These are phyloP conservation scores for Serendipita vermifera DNA, from an alignment of 768 basidiomycete species.

Conservation along the genomic window DNA sequence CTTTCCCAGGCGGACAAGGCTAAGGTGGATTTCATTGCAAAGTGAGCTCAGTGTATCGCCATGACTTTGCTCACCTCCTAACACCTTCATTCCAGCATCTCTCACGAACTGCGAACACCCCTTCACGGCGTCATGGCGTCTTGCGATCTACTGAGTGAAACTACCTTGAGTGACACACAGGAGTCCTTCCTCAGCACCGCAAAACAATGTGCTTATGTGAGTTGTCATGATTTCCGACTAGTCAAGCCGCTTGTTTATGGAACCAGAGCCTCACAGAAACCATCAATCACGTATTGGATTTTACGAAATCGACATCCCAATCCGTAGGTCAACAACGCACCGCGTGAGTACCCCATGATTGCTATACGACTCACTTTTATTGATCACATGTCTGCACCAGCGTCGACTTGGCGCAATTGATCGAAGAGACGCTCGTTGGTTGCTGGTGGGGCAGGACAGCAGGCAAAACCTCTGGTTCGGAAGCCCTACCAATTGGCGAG, in stretches of 20 bases:
- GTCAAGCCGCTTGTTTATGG: not conserved
- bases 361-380: too few relatives aligned
- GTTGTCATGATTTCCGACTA: not conserved
- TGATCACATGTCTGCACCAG: constrained; percentile 22
- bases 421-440: constrained; percentile 84
- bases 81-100: not conserved
- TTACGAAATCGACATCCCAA: constrained; percentile 65
- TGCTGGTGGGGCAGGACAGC: constrained; percentile 80
- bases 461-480: constrained; percentile 51
- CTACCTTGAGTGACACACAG: constrained; percentile 67
- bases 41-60: constrained; percentile 34
- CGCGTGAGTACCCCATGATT: too few relatives aligned
- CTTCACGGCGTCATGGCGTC: constrained; percentile 84
- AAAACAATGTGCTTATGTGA: constrained; percentile 42
- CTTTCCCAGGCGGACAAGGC: constrained; percentile 71
- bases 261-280: constrained; percentile 59
- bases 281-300: constrained; percentile 92
- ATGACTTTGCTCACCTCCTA: not conserved
- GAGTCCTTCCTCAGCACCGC: constrained; percentile 82
- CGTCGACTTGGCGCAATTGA: constrained; percentile 66
- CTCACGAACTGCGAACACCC: constrained; percentile 39
- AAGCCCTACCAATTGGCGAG: constrained; percentile 30
- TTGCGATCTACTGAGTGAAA: constrained; percentile 81
- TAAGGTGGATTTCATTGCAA: constrained; percentile 83
- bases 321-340: constrained; percentile 64